Evolutionary conservation across 108 stramenopile genomes (phyloP).

Genomic region (Mayamaea pseudoterrestris): DNA sequence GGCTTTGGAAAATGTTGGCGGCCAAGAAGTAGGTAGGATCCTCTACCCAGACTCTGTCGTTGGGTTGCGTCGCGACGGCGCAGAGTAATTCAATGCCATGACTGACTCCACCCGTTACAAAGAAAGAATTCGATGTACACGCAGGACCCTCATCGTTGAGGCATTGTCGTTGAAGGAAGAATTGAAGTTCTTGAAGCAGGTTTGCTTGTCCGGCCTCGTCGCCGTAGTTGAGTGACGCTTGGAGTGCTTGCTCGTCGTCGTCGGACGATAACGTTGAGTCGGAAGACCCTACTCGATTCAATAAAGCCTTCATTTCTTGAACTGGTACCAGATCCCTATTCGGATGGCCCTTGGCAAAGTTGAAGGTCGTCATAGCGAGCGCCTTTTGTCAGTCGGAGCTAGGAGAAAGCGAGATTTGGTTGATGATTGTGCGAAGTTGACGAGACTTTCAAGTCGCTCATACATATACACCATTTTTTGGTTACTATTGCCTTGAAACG

Average conservation of each 20-base stretch:
- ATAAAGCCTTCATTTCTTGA: conserved; percentile 29
- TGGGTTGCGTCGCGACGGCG: conserved; percentile 25
- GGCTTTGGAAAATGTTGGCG: conserved; percentile 35
- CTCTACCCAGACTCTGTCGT: conserved; percentile 51
- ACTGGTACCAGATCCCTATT: conserved; percentile 31
- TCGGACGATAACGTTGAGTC: background rate
- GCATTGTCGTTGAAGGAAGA: conserved; percentile 33
- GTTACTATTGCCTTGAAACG: too few species aligned
- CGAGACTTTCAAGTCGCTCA: too few species aligned
- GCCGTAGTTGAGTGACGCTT: conserved; percentile 22
- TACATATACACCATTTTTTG: too few species aligned
- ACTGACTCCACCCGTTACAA: conserved; percentile 49
- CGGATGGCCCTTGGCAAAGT: conserved; percentile 55
- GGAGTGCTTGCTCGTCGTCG: conserved; percentile 13
- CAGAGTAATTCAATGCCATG: conserved; percentile 59
- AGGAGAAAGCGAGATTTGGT: too few species aligned
- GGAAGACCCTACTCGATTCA: conserved; percentile 8
- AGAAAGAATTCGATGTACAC: conserved; percentile 17
- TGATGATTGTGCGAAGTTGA: too few species aligned
- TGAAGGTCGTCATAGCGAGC: conserved; percentile 1
- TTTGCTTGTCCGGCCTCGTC: conserved; percentile 24
- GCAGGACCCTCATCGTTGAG: conserved; percentile 16
- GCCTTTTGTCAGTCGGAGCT: too few species aligned
- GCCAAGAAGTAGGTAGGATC: conserved; percentile 55
- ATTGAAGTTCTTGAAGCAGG: conserved; percentile 19